Evolutionary conservation across 768 basidiomycete species (phyloP), one percentile per base, ranked within the genome.

Genomic region (Calocybe cyanea): DNA sequence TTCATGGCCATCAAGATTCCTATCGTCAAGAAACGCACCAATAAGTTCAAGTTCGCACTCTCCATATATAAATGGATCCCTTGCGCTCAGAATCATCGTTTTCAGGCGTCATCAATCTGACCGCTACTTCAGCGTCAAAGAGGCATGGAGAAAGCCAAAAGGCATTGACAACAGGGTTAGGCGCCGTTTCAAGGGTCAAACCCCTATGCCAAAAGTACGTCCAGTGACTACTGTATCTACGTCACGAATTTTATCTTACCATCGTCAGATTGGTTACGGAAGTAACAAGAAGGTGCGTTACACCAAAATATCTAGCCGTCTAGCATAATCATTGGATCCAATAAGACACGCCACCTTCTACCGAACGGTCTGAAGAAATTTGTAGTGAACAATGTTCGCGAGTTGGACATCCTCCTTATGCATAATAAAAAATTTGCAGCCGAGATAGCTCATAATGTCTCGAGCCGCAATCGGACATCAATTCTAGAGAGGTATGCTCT

Each of bases 71-170:
- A 42, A 43, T 28, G 7, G 39, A 23, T 35, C 11, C 11, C 34
- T 42, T 46, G 41, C 35, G 15, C 49, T 8, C 15, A 4, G n/a
- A 40, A 45, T 37, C 49, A 50, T 17, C 9, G 39, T 45, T 46
- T 54, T 23, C 65, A 92, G 90, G 80, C 91, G 95, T 71, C 95
- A 98, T 72, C 95, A 98, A 73, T 95, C 92, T 40, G 95, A 98
- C 75, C 88, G 95, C 64, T 98, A 96, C 77, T 82, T 90, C 68
- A 74, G 87, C 56, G 93, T 98, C 57, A 95, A 95, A 80, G 93
- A 96, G 77, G 77, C 90, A 77, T 99, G 96, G 96, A 81, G 96
- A 69, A 99, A 99, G 78, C 96, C 96, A 57, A 99, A 98, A 84
- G 96, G 95, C 91, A 98, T 97, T 60, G 95, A 98, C 68, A 98